Evolutionary conservation across 73 alveolate genomes (phyloP).

Genomic region (Paramecium primaurelia): DNA sequence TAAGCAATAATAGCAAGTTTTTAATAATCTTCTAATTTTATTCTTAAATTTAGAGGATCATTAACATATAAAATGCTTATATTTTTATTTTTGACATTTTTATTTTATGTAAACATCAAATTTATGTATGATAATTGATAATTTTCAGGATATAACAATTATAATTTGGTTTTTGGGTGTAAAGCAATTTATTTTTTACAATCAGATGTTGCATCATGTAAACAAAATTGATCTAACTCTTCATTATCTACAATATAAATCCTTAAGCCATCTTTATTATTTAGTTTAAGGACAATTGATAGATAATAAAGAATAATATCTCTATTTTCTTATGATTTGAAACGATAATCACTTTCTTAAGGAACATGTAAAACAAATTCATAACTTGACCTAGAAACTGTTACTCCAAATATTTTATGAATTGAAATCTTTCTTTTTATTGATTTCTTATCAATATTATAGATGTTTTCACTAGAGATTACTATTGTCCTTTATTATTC

Average conservation of each 20-base stretch:
- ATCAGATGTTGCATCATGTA: background rate
- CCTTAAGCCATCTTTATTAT: conserved; percentile 2
- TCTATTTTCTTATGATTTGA: background rate
- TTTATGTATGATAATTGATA: background rate
- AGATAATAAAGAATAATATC: background rate
- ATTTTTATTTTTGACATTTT: background rate
- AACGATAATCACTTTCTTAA: conserved; percentile 24
- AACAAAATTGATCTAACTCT: background rate
- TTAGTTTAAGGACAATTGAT: background rate
- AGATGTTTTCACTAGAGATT: background rate
- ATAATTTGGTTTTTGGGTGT: background rate
- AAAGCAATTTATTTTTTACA: background rate
- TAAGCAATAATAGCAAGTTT: background rate
- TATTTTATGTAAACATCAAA: background rate
- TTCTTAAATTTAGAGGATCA: background rate
- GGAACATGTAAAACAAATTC: conserved; percentile 34
- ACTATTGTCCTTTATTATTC: conserved; percentile 29
- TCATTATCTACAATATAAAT: background rate
- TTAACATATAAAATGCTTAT: background rate
- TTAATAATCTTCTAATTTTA: background rate
- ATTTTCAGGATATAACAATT: background rate
- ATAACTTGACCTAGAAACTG: background rate
- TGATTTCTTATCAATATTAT: background rate
- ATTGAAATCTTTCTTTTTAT: background rate
- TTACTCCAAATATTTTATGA: background rate